phyloP scores from a whole-genome alignment of 1,139 yeast genomes.

The Arxiozyma slooffiae region DNA sequence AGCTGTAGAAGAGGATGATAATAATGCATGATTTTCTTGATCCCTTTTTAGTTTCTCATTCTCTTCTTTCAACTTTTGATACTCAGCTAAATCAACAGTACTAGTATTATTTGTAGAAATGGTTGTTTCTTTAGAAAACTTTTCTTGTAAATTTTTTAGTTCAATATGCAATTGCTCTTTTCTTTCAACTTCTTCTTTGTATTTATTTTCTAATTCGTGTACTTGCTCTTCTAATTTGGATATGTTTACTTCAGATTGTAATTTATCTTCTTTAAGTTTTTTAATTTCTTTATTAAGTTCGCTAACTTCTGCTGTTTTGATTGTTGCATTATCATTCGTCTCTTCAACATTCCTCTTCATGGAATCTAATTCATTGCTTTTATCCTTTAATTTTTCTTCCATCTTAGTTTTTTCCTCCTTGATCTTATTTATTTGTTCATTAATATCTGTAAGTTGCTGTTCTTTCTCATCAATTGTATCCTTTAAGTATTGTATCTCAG shows the following conservation, averaged over 20 bases:
- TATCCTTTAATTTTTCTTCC: constrained; percentile 7
- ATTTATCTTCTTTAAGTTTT: constrained; percentile 15
- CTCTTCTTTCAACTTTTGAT: background rate
- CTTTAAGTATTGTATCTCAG: background rate
- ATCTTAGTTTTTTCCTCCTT: constrained; percentile 7
- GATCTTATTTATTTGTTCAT: constrained; percentile 6
- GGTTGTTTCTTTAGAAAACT: background rate
- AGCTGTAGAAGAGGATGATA: background rate
- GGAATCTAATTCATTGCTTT: constrained; percentile 7
- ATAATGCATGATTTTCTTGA: background rate
- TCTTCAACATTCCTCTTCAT: constrained; percentile 17
- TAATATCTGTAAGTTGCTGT: constrained; percentile 5
- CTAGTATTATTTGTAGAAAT: background rate
- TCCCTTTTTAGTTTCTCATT: background rate
- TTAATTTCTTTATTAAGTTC: constrained; percentile 17
- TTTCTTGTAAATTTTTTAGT: constrained; percentile 17
- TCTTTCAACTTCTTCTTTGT: constrained; percentile 17
- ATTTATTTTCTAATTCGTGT: constrained; percentile 15
- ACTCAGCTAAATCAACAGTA: background rate
- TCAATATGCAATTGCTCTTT: constrained; percentile 23
- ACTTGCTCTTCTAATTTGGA: constrained; percentile 13
- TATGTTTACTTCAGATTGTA: constrained; percentile 16
- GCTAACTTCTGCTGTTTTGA: constrained; percentile 23
- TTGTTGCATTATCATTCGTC: constrained; percentile 22
- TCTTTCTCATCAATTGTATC: constrained; percentile 5